Conservation (phyloP, 345 rosid genomes). For the Boechera stricta region DNA sequence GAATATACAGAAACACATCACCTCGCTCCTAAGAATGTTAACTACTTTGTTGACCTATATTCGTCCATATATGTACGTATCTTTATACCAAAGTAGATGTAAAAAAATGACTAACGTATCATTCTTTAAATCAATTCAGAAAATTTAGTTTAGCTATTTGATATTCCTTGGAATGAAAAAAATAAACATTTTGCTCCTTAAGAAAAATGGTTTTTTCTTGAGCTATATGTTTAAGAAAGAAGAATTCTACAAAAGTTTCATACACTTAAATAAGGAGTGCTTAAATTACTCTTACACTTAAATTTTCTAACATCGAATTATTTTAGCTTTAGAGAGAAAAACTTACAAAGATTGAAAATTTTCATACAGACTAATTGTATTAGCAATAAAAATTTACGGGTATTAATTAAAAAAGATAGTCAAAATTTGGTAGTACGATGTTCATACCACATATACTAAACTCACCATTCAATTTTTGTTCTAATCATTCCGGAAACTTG, state of each 20-base stretch:
- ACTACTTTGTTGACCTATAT: neutral
- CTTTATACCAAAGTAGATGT: neutral
- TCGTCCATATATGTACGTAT: neutral
- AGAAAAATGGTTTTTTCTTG: neutral
- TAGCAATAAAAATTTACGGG: neutral
- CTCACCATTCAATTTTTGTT: neutral
- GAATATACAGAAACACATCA: neutral
- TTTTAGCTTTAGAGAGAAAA: neutral
- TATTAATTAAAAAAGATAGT: neutral
- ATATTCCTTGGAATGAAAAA: neutral
- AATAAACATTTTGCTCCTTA: neutral
- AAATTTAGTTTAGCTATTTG: neutral
- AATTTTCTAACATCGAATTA: neutral
- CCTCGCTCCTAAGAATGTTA: neutral
- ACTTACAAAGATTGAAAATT: neutral
- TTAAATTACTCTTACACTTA: neutral
- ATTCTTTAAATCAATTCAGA: neutral
- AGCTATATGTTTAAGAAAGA: neutral
- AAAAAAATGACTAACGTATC: neutral
- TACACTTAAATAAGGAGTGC: neutral
- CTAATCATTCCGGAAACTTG: too few species aligned
- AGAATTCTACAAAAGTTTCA: neutral
- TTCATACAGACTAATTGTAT: neutral
- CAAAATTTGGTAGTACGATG: neutral
- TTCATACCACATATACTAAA: neutral